phyloP scores from a whole-genome alignment of 495 filamentous ascomycete genomes.

The Xylaria scruposa region DNA sequence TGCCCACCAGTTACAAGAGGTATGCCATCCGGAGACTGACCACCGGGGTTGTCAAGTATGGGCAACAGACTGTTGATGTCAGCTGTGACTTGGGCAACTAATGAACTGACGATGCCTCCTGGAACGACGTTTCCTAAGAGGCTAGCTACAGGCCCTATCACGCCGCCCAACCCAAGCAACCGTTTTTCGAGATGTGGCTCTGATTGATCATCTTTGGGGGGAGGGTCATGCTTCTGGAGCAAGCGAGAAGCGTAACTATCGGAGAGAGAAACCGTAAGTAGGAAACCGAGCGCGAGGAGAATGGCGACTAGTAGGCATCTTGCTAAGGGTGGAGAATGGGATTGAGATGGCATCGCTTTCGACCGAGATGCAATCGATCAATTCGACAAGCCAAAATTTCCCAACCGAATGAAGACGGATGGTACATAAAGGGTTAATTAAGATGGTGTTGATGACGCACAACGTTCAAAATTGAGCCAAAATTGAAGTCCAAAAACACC shows the following conservation, averaged over 20 bases:
- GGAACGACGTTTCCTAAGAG: slow-evolving; percentile 19
- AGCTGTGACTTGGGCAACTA: slow-evolving; percentile 26
- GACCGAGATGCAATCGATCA: background rate
- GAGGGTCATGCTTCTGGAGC: background rate
- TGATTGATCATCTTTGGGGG: background rate
- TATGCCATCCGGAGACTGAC: slow-evolving; percentile 21
- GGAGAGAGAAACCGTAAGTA: slow-evolving; percentile 22
- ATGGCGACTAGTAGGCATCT: slow-evolving; percentile 26
- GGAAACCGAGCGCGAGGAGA: slow-evolving; percentile 25
- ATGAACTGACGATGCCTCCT: slow-evolving; percentile 15
- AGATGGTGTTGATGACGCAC: slow-evolving; percentile 20
- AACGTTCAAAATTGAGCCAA: slow-evolving; percentile 39
- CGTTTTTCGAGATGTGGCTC: slow-evolving; percentile 19
- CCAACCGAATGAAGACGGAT: background rate
- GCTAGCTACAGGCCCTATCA: slow-evolving; percentile 20
- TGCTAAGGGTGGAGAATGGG: slow-evolving; percentile 27
- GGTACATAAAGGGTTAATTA: slow-evolving; percentile 19
- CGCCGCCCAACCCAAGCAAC: slow-evolving; percentile 19
- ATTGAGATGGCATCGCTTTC: slow-evolving; percentile 27
- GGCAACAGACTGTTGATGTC: slow-evolving; percentile 14
- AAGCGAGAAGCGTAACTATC: background rate
- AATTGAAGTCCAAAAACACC: slow-evolving; percentile 43
- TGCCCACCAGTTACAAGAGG: slow-evolving; percentile 27
- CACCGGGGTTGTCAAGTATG: slow-evolving; percentile 15
- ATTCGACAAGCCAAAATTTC: slow-evolving; percentile 3